Conservation (phyloP, 169 alveolate genomes). For the Babesia ovata region DNA sequence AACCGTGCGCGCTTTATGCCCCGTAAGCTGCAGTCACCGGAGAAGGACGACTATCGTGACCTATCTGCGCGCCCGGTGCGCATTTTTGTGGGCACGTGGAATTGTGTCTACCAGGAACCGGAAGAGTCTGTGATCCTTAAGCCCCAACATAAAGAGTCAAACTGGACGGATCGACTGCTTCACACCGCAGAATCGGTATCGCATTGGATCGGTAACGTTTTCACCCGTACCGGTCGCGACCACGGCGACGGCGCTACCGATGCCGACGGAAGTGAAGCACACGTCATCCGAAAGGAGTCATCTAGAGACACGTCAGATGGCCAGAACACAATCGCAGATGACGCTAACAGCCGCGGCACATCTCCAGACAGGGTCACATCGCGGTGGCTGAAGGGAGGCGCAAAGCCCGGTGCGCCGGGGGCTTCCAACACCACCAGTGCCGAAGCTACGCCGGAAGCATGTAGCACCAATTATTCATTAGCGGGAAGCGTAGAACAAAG, state of each 20-base stretch:
- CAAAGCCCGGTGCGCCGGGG: no score
- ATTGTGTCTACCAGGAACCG: slow-evolving; percentile 71
- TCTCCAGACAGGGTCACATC: no score
- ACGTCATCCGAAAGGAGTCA: no score
- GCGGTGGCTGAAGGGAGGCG: no score
- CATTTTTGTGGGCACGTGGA: slow-evolving; percentile 81
- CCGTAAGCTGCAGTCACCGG: neutral
- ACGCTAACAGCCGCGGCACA: no score
- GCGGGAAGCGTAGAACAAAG: no score
- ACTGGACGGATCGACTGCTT: neutral
- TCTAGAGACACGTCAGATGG: no score
- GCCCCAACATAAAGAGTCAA: slow-evolving; percentile 20
- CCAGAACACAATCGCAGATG: no score
- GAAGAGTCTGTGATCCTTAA: slow-evolving; percentile 36
- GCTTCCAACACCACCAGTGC: no score
- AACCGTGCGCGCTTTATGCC: neutral
- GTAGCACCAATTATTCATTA: no score
- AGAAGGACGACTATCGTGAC: slow-evolving; percentile 46
- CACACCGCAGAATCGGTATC: slow-evolving; percentile 21
- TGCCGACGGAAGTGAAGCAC: no score
- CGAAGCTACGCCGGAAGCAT: no score
- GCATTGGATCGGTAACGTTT: slow-evolving; percentile 23
- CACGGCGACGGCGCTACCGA: neutral
- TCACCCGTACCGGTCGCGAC: slow-evolving; percentile 13
- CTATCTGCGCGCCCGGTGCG: slow-evolving; percentile 53